These are phyloP conservation scores for Boletellus sp. DNA, from an alignment of 768 basidiomycete species.

Conservation along the genomic window DNA sequence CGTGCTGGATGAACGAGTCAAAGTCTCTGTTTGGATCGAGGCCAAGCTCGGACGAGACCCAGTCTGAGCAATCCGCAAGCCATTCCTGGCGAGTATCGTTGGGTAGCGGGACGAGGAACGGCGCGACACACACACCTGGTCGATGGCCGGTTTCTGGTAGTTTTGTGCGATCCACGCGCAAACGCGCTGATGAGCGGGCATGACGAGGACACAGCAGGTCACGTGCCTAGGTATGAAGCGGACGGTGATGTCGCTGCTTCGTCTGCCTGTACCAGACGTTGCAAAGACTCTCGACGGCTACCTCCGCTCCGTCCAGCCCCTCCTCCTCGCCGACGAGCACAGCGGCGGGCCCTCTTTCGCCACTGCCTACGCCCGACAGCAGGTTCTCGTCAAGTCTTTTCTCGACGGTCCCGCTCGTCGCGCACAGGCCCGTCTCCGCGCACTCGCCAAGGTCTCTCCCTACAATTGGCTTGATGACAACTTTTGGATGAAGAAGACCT, in stretches of 20 bases:
- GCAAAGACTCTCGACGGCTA: conserved; percentile 73
- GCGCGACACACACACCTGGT: conserved; percentile 43
- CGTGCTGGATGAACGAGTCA: conserved; percentile 47
- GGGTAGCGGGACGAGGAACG: neutral
- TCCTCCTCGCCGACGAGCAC: conserved; percentile 71
- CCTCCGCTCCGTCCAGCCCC: conserved; percentile 70
- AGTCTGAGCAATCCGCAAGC: conserved; percentile 69
- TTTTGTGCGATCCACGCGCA: conserved; percentile 49
- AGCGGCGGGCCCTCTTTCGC: conserved; percentile 50
- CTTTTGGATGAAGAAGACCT: conserved; percentile 85
- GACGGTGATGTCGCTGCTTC: conserved; percentile 42
- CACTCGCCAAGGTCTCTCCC: conserved; percentile 78
- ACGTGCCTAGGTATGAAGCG: conserved; percentile 17
- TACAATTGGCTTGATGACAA: conserved; percentile 95
- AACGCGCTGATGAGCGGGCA: conserved; percentile 33
- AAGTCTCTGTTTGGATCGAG: conserved; percentile 48
- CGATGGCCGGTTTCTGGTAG: conserved; percentile 61
- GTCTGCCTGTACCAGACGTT: conserved; percentile 81
- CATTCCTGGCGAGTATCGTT: conserved; percentile 52
- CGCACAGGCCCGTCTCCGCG: conserved; percentile 38
- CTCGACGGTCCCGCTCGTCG: conserved; percentile 7
- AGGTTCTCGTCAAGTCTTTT: conserved; percentile 17
- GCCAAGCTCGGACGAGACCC: conserved; percentile 49
- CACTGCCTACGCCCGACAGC: conserved; percentile 19
- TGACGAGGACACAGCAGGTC: conserved; percentile 6